A percentile compares a stretch with the other conserved stretches of the same genome.
Conservation (phyloP, 306 rosid genomes). For the Fragaria iinumae region DNA sequence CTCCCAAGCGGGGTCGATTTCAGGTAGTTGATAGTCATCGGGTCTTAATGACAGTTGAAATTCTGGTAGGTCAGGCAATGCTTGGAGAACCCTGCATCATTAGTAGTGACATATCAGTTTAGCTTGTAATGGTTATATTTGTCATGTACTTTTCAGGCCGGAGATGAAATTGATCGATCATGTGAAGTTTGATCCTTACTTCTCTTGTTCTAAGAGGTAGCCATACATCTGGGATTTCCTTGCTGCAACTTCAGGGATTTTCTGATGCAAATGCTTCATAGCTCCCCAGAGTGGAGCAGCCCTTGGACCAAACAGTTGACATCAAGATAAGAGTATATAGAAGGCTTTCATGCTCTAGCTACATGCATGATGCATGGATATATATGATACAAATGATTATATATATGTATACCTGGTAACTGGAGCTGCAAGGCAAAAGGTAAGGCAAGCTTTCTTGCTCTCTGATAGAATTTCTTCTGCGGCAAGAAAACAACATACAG, state of each 20-base stretch:
- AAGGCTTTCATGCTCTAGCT: background rate
- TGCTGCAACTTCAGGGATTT: conserved; percentile 90
- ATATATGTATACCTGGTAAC: conserved; percentile 60
- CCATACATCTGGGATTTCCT: conserved; percentile 86
- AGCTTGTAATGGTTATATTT: background rate
- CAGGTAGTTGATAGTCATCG: conserved; percentile 73
- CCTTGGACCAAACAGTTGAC: conserved; percentile 34
- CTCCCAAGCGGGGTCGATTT: conserved; percentile 70
- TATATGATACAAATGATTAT: background rate
- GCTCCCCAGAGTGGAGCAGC: conserved; percentile 90
- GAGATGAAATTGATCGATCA: background rate
- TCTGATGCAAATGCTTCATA: conserved; percentile 74
- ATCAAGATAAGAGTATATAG: background rate
- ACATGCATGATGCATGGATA: background rate
- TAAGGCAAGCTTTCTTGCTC: conserved; percentile 81
- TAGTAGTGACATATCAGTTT: background rate
- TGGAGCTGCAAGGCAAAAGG: conserved; percentile 85
- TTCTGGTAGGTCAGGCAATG: conserved; percentile 87
- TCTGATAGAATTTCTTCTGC: conserved; percentile 79
- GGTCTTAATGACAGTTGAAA: conserved; percentile 82
- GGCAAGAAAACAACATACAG: conserved; percentile 85
- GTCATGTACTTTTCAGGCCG: background rate
- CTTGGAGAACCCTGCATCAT: conserved; percentile 62
- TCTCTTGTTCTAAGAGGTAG: conserved; percentile 79
- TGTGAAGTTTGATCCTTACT: conserved; percentile 45